Percentiles rank a stretch among this genome's conserved stretches.
These are phyloP conservation scores for Populus pruinosa DNA, from an alignment of 345 rosid genomes.

Conservation along the genomic window DNA sequence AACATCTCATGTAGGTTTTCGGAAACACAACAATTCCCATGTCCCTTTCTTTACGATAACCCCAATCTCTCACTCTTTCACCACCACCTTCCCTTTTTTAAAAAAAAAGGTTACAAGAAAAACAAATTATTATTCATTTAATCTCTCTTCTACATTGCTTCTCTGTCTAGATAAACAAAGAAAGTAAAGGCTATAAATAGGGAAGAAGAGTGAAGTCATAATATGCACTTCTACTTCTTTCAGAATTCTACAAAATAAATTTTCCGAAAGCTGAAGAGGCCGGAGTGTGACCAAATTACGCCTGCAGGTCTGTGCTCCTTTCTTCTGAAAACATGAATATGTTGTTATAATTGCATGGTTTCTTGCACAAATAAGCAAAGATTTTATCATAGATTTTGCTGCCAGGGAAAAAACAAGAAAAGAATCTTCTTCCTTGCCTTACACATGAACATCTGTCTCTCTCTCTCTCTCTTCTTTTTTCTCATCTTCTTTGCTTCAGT, in stretches of 20 bases:
- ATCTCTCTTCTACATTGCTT: not conserved
- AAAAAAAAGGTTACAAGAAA: not conserved
- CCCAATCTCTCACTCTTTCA: slow-evolving; percentile 1
- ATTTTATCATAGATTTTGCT: slow-evolving; percentile 21
- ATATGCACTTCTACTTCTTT: slow-evolving; percentile 40
- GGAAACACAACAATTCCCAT: slow-evolving; percentile 39
- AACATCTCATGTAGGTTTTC: slow-evolving; percentile 32
- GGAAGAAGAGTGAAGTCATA: slow-evolving; percentile 27
- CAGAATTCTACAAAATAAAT: slow-evolving; percentile 43
- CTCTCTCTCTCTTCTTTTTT: not conserved
- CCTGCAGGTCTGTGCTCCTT: slow-evolving; percentile 46
- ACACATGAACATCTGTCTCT: not conserved
- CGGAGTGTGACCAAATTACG: slow-evolving; percentile 42
- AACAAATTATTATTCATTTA: no score
- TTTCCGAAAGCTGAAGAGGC: slow-evolving; percentile 78
- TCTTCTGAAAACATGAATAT: slow-evolving; percentile 4
- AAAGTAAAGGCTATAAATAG: slow-evolving; percentile 55
- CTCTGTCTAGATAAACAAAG: slow-evolving; percentile 26
- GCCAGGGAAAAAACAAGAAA: not conserved
- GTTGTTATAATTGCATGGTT: slow-evolving; percentile 4
- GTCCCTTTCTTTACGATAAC: slow-evolving; percentile 32
- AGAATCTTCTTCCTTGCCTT: slow-evolving; percentile 26
- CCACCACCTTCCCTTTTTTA: not conserved
- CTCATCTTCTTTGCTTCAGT: slow-evolving; percentile 8
- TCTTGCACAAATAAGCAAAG: slow-evolving; percentile 1